These are phyloP conservation scores for Apiospora phragmitis DNA, from an alignment of 2,329 filamentous ascomycete genomes.

Conservation along the genomic window DNA sequence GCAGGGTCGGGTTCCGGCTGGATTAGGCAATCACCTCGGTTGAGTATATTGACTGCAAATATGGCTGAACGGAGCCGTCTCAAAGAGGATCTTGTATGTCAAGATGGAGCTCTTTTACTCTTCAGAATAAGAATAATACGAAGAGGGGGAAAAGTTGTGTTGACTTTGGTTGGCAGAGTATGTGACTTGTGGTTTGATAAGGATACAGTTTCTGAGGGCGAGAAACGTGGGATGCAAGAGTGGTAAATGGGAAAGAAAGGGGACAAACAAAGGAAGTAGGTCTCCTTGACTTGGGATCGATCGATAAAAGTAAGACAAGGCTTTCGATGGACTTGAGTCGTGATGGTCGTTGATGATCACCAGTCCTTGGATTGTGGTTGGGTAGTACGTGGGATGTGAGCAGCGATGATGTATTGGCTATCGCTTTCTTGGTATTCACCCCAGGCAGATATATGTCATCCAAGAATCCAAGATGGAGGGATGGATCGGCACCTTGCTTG, in stretches of 20 bases:
- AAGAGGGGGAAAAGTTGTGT: not conserved
- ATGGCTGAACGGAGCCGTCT: not conserved
- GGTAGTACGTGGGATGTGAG: slow-evolving; percentile 7
- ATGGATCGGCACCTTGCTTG: not conserved
- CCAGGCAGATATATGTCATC: slow-evolving; percentile 8
- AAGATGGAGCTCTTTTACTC: not conserved
- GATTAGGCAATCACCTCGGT: slow-evolving; percentile 5
- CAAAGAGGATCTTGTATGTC: slow-evolving; percentile 5
- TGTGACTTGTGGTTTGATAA: not conserved
- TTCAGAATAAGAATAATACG: not conserved
- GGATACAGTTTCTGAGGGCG: not conserved
- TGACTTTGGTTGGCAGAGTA: not conserved
- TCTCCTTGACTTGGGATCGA: slow-evolving; percentile 8
- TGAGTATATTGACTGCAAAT: not conserved
- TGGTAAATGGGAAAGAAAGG: not conserved
- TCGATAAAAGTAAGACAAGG: slow-evolving; percentile 17
- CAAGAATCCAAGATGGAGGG: slow-evolving; percentile 4
- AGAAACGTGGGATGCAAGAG: not conserved
- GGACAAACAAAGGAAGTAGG: slow-evolving; percentile 2
- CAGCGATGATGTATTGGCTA: slow-evolving; percentile 13
- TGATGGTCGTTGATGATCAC: slow-evolving; percentile 6
- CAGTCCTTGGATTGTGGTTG: not conserved
- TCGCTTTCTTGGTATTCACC: slow-evolving; percentile 3
- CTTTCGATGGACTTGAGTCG: slow-evolving; percentile 7
- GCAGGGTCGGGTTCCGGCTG: not conserved